Evolutionary conservation across 164 flowering plant species (phyloP).

Genomic region (Amborella trichopoda): DNA sequence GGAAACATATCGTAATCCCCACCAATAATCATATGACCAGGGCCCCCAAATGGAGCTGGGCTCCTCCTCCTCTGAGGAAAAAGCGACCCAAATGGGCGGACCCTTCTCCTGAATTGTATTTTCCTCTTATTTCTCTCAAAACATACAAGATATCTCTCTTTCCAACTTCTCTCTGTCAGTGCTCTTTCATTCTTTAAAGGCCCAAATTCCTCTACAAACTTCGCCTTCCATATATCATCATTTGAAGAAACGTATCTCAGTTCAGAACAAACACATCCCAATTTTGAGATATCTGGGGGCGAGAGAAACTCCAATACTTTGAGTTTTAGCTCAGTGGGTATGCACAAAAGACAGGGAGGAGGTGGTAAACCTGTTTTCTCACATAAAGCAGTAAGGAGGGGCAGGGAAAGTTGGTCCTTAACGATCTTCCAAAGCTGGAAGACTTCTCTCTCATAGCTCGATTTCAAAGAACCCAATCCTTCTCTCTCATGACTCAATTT

Average conservation of each 20-base stretch:
- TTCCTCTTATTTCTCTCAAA: constrained; percentile 23
- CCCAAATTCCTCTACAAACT: constrained; percentile 44
- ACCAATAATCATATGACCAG: constrained; percentile 13
- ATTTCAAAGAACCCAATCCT: constrained; percentile 7
- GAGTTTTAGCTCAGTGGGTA: constrained; percentile 64
- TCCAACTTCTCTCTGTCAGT: constrained; percentile 22
- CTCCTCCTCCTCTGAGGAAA: neutral
- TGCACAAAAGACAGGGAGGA: constrained; percentile 56
- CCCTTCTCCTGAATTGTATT: neutral
- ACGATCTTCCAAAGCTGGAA: constrained; percentile 73
- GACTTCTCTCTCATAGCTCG: constrained; percentile 19
- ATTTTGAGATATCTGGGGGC: constrained; percentile 38
- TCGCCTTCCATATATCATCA: constrained; percentile 57
- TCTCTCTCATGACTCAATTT: neutral
- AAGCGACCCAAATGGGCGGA: too few species aligned
- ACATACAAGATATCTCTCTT: constrained; percentile 18
- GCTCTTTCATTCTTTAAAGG: neutral
- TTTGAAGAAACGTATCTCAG: constrained; percentile 36
- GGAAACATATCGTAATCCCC: constrained; percentile 29
- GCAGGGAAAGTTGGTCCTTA: constrained; percentile 69
- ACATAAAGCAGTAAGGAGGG: constrained; percentile 62
- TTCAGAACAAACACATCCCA: constrained; percentile 47
- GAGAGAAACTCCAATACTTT: constrained; percentile 47
- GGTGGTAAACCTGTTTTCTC: constrained; percentile 36
- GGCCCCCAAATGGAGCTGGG: constrained; percentile 8